Base-by-base conservation (phyloP, 306 rosid species). In the Glycine tomentella region DNA sequence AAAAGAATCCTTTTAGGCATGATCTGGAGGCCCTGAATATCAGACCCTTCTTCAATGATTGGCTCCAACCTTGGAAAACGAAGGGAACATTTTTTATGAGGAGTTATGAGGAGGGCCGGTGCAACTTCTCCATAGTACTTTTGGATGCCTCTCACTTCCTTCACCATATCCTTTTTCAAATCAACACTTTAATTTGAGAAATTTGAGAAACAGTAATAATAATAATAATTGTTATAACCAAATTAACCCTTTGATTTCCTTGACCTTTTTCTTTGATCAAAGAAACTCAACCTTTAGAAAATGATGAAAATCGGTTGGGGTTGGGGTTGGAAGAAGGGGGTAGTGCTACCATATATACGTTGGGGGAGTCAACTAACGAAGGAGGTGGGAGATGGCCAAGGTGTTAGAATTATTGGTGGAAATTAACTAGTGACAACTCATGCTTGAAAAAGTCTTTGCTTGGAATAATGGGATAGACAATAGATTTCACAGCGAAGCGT, bases 41-140 rank as follows among this genome's bases (percentile, higher is more conserved):
- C 74, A 2, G 77, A 69, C 5, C 83, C 90, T 84, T 93, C 98
- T 77, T 93, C 98, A 12, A 63, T 72, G 74, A 93, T 91, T 0
- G 94, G 87, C 59, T 89, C 98, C 86, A 93, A 82, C 38, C 69
- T 88, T 9, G 93, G 83, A 34, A 69, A 82, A 15, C 46, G 57
- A 0, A 53, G 78, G 31, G 61, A 79, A 8, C 9, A 15, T 66
- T 25, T 90, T 66, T 25, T 90, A 50, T 78, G 44, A 16, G 55
- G 88, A 11, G 83, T 77, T 69, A 85, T 75, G 55, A 87, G 51
- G 4, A 81, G 75, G 10, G 90, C 61, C 1, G 97, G 97, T 70
- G 93, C 94, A 38, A 90, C 82, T 80, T 91, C 97, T 17, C 83
- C 88, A 82, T 77, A 88, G 5, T 65, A 64, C 49, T 64, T 87